These are phyloP conservation scores for Amanita rimosa DNA, from an alignment of 768 basidiomycete genomes.

Conservation along the genomic window DNA sequence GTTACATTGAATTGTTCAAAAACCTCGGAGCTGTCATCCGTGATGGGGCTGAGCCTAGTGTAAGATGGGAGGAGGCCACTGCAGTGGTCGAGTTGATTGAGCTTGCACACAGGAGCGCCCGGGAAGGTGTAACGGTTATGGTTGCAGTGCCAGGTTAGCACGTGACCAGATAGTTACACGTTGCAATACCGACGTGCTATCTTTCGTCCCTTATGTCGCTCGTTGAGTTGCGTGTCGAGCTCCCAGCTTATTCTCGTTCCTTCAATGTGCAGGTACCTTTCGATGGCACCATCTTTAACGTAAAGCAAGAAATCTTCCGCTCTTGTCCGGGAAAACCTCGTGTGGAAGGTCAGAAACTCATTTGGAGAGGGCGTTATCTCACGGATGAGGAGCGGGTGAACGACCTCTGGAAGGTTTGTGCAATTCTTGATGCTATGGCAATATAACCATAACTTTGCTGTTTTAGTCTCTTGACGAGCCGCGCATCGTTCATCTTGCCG, in stretches of 20 bases:
- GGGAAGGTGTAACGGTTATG: slow-evolving; percentile 34
- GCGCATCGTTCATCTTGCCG: slow-evolving; percentile 61
- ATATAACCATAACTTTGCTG: slow-evolving; percentile 7
- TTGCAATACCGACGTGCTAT: slow-evolving; percentile 9
- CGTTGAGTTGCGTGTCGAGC: slow-evolving; percentile 53
- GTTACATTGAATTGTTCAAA: slow-evolving; percentile 50
- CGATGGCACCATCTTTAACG: slow-evolving; percentile 41
- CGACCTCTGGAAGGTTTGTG: slow-evolving; percentile 59
- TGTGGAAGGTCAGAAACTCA: slow-evolving; percentile 63
- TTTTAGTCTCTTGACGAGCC: slow-evolving; percentile 43
- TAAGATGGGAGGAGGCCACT: slow-evolving; percentile 69
- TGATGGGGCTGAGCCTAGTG: slow-evolving; percentile 35
- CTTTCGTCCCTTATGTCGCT: slow-evolving; percentile 22
- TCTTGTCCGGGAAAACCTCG: slow-evolving; percentile 54
- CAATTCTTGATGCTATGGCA: slow-evolving; percentile 8
- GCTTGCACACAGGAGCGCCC: slow-evolving; percentile 55
- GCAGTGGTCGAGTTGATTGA: slow-evolving; percentile 71
- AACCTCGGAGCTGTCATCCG: slow-evolving; percentile 58
- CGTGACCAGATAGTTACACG: slow-evolving; percentile 19
- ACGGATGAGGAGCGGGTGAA: slow-evolving; percentile 52
- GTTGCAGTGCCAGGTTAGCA: slow-evolving; percentile 15
- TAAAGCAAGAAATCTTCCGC: slow-evolving; percentile 55
- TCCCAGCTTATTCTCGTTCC: slow-evolving; percentile 65
- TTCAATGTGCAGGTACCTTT: slow-evolving; percentile 42
- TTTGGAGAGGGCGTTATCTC: slow-evolving; percentile 64